These are phyloP conservation scores for Sclerotinia sclerotiorum DNA, from an alignment of 2,329 filamentous ascomycete genomes.

Conservation along the genomic window DNA sequence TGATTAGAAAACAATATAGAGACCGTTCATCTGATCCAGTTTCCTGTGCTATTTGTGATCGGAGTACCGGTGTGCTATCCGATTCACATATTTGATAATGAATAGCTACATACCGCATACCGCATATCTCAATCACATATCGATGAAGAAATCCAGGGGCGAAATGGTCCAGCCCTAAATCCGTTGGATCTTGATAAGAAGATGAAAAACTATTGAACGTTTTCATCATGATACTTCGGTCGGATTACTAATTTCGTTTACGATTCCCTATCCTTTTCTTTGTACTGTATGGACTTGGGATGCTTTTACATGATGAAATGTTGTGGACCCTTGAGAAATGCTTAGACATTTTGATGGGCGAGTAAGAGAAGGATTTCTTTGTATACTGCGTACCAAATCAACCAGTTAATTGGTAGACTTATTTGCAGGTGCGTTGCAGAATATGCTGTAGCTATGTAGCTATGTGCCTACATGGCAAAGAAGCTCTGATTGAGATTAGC, in stretches of 20 bases:
- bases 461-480: neutral
- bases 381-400: neutral
- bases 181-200: neutral
- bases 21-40: neutral
- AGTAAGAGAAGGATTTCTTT: conserved; percentile 1
- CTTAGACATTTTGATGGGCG: neutral
- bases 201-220: neutral
- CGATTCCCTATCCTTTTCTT: neutral
- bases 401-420: neutral
- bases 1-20: neutral
- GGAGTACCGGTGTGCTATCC: neutral
- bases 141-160: neutral
- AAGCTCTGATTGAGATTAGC: too few relatives aligned
- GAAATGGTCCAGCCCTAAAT: neutral
- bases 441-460: neutral
- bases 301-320: conserved; percentile 6
- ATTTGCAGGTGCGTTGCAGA: neutral
- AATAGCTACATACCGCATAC: neutral
- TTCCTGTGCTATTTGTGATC: neutral
- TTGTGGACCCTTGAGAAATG: neutral
- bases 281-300: conserved; percentile 16
- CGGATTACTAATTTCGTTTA: neutral
- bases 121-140: too few relatives aligned
- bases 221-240: conserved; percentile 5
- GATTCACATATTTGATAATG: neutral